phyloP scores from a whole-genome alignment of 257 asterid genomes.

The Solanum medicagineum region DNA sequence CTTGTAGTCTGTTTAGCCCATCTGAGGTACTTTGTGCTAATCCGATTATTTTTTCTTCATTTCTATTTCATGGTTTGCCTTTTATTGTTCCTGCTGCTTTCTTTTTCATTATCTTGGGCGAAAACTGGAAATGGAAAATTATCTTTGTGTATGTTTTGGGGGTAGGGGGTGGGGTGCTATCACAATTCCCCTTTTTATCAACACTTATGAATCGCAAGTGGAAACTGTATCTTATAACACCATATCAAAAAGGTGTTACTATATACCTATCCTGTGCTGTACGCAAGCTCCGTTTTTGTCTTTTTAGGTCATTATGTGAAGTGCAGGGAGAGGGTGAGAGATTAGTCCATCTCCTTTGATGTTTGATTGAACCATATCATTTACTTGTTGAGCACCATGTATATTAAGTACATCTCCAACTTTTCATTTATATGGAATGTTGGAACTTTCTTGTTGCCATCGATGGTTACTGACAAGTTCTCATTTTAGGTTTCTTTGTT shows the following conservation, averaged over 20 bases:
- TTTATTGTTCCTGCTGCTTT: background rate
- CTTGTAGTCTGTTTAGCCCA: conserved; percentile 75
- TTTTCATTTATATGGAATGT: background rate
- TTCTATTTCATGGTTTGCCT: background rate
- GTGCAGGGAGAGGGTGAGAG: background rate
- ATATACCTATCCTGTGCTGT: background rate
- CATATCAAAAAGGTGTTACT: background rate
- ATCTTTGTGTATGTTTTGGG: background rate
- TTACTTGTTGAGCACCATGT: background rate
- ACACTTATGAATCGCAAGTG: background rate
- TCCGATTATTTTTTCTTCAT: background rate
- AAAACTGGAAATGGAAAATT: background rate
- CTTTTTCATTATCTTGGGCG: background rate
- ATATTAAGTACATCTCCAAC: background rate
- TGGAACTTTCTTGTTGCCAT: background rate
- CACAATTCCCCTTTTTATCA: background rate
- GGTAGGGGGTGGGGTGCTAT: background rate
- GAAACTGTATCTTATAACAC: background rate
- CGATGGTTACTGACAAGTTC: conserved; percentile 1
- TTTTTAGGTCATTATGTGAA: background rate
- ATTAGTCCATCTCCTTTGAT: background rate
- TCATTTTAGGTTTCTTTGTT: conserved; percentile 50
- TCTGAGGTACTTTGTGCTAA: conserved; percentile 49
- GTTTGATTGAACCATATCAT: background rate
- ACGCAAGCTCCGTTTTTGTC: background rate